These are phyloP conservation scores for Penicillium alfredii DNA, from an alignment of 495 filamentous ascomycete species.

Conservation along the genomic window DNA sequence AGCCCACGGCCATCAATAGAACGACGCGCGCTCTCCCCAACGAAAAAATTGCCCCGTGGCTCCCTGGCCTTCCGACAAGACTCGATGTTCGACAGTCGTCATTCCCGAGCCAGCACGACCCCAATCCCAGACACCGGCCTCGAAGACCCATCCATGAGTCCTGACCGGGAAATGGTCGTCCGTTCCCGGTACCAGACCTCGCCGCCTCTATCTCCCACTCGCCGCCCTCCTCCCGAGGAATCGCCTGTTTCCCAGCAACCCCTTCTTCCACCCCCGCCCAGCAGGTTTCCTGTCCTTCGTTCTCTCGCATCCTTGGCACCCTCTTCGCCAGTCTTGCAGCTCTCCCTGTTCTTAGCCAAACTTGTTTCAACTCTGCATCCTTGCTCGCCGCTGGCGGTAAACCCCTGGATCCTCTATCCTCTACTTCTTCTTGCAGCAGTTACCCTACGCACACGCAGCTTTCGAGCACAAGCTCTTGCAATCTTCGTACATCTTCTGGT, in stretches of 20 bases:
- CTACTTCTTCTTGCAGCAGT: slow-evolving; percentile 53
- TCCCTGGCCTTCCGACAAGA: slow-evolving; percentile 24
- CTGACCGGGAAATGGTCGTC: slow-evolving; percentile 35
- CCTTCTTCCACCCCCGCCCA: slow-evolving; percentile 50
- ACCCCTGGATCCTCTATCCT: slow-evolving; percentile 55
- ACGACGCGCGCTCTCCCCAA: slow-evolving; percentile 28
- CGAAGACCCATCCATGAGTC: slow-evolving; percentile 21
- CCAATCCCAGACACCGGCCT: slow-evolving; percentile 12
- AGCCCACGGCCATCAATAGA: slow-evolving; percentile 28
- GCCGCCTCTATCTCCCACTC: slow-evolving; percentile 19
- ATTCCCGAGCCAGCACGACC: slow-evolving; percentile 14
- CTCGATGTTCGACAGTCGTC: slow-evolving; percentile 26
- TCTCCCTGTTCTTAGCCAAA: slow-evolving; percentile 52
- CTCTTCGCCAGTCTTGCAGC: slow-evolving; percentile 27
- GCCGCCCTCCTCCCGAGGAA: slow-evolving; percentile 17
- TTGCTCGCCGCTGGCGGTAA: slow-evolving; percentile 56
- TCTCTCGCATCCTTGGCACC: slow-evolving; percentile 21
- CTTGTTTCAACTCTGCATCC: slow-evolving; percentile 47
- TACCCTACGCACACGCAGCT: slow-evolving; percentile 33
- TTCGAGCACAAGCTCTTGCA: slow-evolving; percentile 21
- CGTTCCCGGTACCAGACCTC: slow-evolving; percentile 29
- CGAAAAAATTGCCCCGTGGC: slow-evolving; percentile 22
- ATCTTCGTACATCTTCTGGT: slow-evolving; percentile 28
- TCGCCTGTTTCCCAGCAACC: slow-evolving; percentile 42
- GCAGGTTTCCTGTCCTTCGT: slow-evolving; percentile 25